phyloP scores from a whole-genome alignment of 495 filamentous ascomycete genomes.

The Penicillium tannophilum region DNA sequence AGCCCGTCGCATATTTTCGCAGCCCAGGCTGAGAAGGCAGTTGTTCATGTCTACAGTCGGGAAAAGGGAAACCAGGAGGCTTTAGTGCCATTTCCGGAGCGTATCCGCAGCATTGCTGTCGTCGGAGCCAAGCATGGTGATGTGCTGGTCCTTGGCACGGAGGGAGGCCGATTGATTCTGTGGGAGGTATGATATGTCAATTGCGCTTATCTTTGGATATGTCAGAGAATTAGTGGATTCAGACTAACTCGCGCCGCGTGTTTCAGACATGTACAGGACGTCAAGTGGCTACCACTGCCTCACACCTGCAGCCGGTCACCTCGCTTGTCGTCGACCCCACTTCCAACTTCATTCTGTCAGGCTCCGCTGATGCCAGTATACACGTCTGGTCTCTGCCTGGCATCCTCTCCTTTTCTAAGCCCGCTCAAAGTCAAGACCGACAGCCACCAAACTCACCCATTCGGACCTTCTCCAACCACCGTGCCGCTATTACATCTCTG shows the following conservation, averaged over 20 bases:
- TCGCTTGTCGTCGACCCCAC: conserved; percentile 70
- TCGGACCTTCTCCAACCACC: conserved; percentile 75
- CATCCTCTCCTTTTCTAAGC: conserved; percentile 66
- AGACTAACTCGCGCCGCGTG: conserved; percentile 11
- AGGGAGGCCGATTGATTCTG: conserved; percentile 79
- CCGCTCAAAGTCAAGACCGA: conserved; percentile 35
- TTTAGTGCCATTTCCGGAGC: conserved; percentile 80
- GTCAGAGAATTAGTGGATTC: conserved; percentile 5
- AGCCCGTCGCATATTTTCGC: conserved; percentile 86
- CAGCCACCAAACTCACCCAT: conserved; percentile 55
- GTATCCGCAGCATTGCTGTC: conserved; percentile 71
- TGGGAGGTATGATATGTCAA: conserved; percentile 75
- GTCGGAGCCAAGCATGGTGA: conserved; percentile 62
- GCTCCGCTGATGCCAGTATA: conserved; percentile 84
- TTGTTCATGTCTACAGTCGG: conserved; percentile 87
- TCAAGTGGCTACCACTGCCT: conserved; percentile 80
- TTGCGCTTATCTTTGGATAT: conserved; percentile 7
- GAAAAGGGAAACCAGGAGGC: conserved; percentile 84
- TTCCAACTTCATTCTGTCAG: conserved; percentile 79
- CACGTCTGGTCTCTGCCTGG: conserved; percentile 83
- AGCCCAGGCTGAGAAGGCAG: conserved; percentile 85
- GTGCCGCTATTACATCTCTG: conserved; percentile 74
- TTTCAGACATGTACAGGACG: conserved; percentile 79
- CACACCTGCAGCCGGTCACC: conserved; percentile 85
- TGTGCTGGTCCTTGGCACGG: conserved; percentile 80